Evolutionary conservation across 257 asterid genomes (phyloP).

Genomic region (Nicotiana sylvestris): DNA sequence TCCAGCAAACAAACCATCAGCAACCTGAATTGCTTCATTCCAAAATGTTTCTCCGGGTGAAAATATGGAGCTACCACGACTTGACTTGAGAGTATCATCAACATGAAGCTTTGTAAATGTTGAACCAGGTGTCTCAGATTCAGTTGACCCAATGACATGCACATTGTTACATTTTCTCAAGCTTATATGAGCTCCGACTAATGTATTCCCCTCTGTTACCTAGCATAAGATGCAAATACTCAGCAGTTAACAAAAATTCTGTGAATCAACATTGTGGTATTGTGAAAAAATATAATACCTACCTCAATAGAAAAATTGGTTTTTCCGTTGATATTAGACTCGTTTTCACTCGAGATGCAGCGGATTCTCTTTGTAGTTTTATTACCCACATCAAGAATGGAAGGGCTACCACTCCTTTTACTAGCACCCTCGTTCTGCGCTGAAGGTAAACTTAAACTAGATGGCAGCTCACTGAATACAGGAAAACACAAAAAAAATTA

Average conservation of each 20-base stretch:
- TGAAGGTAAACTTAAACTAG: slow-evolving; percentile 31
- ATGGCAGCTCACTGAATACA: slow-evolving; percentile 44
- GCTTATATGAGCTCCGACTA: slow-evolving; percentile 44
- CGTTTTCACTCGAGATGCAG: slow-evolving; percentile 27
- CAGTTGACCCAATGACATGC: slow-evolving; percentile 25
- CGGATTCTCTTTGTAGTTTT: slow-evolving; percentile 38
- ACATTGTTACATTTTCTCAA: slow-evolving; percentile 64
- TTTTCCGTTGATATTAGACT: slow-evolving; percentile 26
- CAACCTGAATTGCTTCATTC: slow-evolving; percentile 91
- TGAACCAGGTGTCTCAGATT: slow-evolving; percentile 56
- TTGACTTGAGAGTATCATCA: slow-evolving; percentile 64
- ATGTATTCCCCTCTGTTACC: slow-evolving; percentile 33
- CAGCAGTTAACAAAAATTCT: background rate
- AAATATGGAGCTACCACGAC: slow-evolving; percentile 66
- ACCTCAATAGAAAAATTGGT: slow-evolving; percentile 46
- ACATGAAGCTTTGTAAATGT: slow-evolving; percentile 26
- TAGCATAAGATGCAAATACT: slow-evolving; percentile 31
- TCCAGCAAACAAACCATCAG: slow-evolving; percentile 69
- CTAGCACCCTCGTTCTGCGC: slow-evolving; percentile 28
- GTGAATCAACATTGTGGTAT: background rate
- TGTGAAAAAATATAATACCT: background rate
- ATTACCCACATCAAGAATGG: slow-evolving; percentile 38
- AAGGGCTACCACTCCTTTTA: slow-evolving; percentile 32
- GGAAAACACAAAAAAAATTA: slow-evolving; percentile 9
- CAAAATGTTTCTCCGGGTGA: slow-evolving; percentile 98